Base-by-base conservation (phyloP, 2,329 filamentous ascomycete genomes). In the Zymoseptoria ardabiliae region DNA sequence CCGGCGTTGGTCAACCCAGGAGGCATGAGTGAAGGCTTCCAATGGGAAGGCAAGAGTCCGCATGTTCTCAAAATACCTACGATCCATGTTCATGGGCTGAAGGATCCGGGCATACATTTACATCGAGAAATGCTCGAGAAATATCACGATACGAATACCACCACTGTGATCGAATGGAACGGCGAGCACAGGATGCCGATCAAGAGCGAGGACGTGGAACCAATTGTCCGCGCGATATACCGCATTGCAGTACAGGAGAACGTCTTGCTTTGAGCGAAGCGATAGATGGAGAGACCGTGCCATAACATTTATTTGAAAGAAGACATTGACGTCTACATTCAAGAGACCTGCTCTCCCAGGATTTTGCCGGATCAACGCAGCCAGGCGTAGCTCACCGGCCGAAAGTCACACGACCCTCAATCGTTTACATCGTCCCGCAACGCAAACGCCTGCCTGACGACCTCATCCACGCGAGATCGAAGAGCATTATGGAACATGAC, bases 401-500 rank as follows among this genome's bases (percentile, higher is more conserved):
- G 20, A 23, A 53, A 23, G 28, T 28, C 25, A 28, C 7, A 25
- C 13, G n/a, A 22, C 22, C 11, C 22, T 53, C 54, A 85, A 68
- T 86, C 83, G 55, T 85, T 77, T 19, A 80, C 78, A 72, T 86
- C 84, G 64, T 96, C 91, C 65, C 91, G 83, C 71, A 96, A 73
- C 55, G 81, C 83, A 71, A 95, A 94, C 3, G 96, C 77, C 67
- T 88, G 83, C 66, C 83, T 83, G 68, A 96, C 77, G 19, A 97
- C 84, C 65, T 95, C 89, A 25, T 90, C 88, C 4, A 86, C 79
- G 74, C 85, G 89, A 55, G 81, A 81, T 60, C 90, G 81, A 50
- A 97, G 73, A 0, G 89, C 93, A 70, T 94, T 88, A 74, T 97
- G 93, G 70, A 94, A 94, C 81, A 96, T 84, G 22, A 82, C 80